Evolutionary conservation across 2,329 filamentous ascomycete genomes (phyloP).

Genomic region (Fusarium sp.): DNA sequence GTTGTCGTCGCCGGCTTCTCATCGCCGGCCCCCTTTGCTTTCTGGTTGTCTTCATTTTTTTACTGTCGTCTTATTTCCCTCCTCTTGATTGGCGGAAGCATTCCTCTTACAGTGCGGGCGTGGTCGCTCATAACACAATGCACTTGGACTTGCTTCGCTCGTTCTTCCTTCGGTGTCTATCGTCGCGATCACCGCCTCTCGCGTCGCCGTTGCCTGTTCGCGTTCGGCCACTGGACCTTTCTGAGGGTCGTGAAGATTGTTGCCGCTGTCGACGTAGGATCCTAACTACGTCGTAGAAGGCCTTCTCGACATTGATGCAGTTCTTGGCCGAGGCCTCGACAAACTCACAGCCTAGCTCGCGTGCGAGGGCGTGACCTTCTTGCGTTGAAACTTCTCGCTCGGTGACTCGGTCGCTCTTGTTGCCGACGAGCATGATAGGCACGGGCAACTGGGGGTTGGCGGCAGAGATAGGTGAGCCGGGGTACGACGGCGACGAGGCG

Average conservation of each 20-base stretch:
- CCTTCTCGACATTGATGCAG: conserved; percentile 98
- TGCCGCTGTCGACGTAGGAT: conserved; percentile 88
- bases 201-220: conserved; percentile 53
- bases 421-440: conserved; percentile 97
- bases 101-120: not conserved
- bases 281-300: conserved; percentile 96
- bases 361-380: conserved; percentile 90
- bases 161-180: conserved; percentile 51
- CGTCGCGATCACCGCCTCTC: conserved; percentile 48
- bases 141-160: conserved; percentile 54
- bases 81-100: conserved; percentile 24
- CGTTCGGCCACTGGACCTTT: conserved; percentile 52
- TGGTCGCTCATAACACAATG: conserved; percentile 53
- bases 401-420: conserved; percentile 97
- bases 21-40: conserved; percentile 14
- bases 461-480: conserved; percentile 77
- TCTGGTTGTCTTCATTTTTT: conserved; percentile 16
- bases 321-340: conserved; percentile 98
- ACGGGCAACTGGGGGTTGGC: conserved; percentile 74
- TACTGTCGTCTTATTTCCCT: conserved; percentile 30
- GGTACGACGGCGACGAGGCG: conserved; percentile 80
- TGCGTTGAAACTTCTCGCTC: conserved; percentile 97
- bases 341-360: conserved; percentile 94
- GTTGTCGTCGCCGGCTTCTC: conserved; percentile 32
- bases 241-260: conserved; percentile 57